These are phyloP conservation scores for Ophiostoma triangulosporum DNA, from an alignment of 2,329 filamentous ascomycete species.

Conservation along the genomic window DNA sequence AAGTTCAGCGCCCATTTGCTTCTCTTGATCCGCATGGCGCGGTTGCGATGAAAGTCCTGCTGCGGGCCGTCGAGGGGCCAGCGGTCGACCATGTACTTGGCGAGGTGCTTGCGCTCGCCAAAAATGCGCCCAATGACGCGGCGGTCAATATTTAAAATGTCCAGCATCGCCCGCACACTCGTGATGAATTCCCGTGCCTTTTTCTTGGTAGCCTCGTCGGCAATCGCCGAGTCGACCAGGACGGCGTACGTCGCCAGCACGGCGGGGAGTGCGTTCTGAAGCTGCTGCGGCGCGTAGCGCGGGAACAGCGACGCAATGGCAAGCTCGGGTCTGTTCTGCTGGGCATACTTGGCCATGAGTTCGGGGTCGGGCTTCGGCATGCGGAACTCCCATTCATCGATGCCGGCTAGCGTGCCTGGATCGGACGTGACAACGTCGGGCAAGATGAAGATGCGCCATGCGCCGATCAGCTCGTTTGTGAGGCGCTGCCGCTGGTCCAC, in stretches of 20 bases:
- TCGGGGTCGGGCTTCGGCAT: constrained; percentile 8
- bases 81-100: constrained; percentile 13
- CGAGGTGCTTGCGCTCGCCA: neutral
- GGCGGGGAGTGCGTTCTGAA: constrained; percentile 20
- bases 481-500: constrained; percentile 14
- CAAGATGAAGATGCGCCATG: constrained; percentile 27
- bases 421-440: constrained; percentile 16
- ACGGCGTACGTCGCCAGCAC: constrained; percentile 27
- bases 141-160: constrained; percentile 6
- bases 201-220: constrained; percentile 10
- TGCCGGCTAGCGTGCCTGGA: constrained; percentile 2
- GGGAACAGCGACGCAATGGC: constrained; percentile 25
- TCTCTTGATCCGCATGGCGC: neutral
- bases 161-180: constrained; percentile 15
- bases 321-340: constrained; percentile 13
- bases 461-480: constrained; percentile 26
- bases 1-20: neutral
- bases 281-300: constrained; percentile 16
- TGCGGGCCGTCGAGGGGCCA: constrained; percentile 7
- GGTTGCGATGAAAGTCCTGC: neutral
- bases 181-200: constrained; percentile 17
- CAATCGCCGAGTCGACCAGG: constrained; percentile 21
- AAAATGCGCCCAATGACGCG: constrained; percentile 15
- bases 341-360: constrained; percentile 9
- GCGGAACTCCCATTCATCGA: constrained; percentile 7